Evolutionary conservation across 1,139 yeast genomes (phyloP).

Genomic region (Zygoascus hellenicus): DNA sequence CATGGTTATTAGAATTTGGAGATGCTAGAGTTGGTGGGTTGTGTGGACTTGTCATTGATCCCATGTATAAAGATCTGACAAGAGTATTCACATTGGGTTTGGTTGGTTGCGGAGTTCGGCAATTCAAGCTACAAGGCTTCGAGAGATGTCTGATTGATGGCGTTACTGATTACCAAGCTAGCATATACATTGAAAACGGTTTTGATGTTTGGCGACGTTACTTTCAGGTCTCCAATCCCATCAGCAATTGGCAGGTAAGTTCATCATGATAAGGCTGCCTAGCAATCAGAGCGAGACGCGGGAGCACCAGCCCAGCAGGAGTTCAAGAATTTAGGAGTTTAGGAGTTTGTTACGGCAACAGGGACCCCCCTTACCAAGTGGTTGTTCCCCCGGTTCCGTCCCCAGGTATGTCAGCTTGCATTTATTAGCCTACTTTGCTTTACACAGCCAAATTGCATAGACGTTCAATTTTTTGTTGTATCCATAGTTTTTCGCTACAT

Average conservation of each 20-base stretch:
- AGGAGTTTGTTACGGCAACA: too few relatives aligned
- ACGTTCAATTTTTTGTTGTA: too few relatives aligned
- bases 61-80: slow-evolving; percentile 48
- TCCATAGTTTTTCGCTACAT: too few relatives aligned
- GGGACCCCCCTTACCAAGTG: too few relatives aligned
- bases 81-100: slow-evolving; percentile 54
- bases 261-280: too few relatives aligned
- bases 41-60: slow-evolving; percentile 54
- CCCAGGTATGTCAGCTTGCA: too few relatives aligned
- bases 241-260: neutral
- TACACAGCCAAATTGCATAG: too few relatives aligned
- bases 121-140: slow-evolving; percentile 37
- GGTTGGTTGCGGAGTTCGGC: slow-evolving; percentile 54
- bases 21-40: slow-evolving; percentile 46
- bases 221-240: slow-evolving; percentile 18
- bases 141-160: slow-evolving; percentile 32
- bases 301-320: too few relatives aligned
- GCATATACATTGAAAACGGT: slow-evolving; percentile 25
- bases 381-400: too few relatives aligned
- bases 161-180: slow-evolving; percentile 29
- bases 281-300: too few relatives aligned
- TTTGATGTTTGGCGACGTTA: slow-evolving; percentile 27
- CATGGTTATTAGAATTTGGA: slow-evolving; percentile 40
- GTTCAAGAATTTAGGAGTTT: too few relatives aligned
- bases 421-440: too few relatives aligned